Base-by-base conservation (phyloP, 768 basidiomycete genomes). In the Tylopilus plumbeoviolaceoides region DNA sequence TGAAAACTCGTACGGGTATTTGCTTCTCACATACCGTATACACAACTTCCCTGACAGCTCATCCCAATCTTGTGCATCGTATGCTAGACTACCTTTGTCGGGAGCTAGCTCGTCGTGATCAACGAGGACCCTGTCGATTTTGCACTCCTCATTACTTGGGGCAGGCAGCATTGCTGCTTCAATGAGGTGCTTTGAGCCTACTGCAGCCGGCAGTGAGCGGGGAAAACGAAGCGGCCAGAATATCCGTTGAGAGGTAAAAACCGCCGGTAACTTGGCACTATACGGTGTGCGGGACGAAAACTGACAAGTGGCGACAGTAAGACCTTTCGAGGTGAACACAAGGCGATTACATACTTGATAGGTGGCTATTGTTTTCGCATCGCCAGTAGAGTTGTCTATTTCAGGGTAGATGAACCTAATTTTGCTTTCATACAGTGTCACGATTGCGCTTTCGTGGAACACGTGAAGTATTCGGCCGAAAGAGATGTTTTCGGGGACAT, bases 31-130 rank as follows among this genome's bases (percentile, higher is more conserved):
- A 30, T 55, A 54, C 39, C 65, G 61, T 12, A 68, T 47, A 20
- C 65, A 68, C n/a, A 68, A 14, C 52, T 51, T 68, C 4, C 66
- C 66, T 1, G 68, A 61, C 7, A 68, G 31, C 47, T 70, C 68
- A 11, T 68, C 66, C 66, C 66, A 68, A n/a, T 70, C 65, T 40
- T 70, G 59, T n/a, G 58, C 55, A 30, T 66, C 61, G n/a, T 59
- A 57, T 12, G 58, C 51, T 1, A 63, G 36, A 30, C 52, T 33
- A 4, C 59, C 52, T 3, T 27, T 48, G 12, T 49, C 47, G 0
- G 56, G 51, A 1, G 41, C 44, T 10, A 57, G 17, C 12, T 67
- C 65, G 7, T 65, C 58, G 7, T 65, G 53, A 35, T 69, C 63
- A 5, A 67, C 33, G 17, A 68, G 23, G 7, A 57, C 17, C 41